phyloP scores from a whole-genome alignment of 257 asterid species.

The Verbascum thapsus region DNA sequence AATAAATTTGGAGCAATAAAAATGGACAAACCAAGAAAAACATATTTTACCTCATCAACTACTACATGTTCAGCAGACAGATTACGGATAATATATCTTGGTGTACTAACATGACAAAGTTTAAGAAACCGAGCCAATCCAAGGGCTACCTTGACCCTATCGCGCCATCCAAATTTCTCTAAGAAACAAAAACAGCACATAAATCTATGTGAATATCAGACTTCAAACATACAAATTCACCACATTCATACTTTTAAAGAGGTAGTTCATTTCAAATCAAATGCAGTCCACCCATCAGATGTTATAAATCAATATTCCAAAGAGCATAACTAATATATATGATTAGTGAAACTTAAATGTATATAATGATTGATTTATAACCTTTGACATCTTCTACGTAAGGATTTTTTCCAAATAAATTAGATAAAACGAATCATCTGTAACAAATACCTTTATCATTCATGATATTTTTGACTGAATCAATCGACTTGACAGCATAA shows the following conservation, averaged over 20 bases:
- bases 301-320: not conserved
- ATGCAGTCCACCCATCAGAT: not conserved
- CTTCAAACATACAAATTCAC: not conserved
- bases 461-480: not conserved
- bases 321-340: no score
- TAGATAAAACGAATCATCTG: no score
- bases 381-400: not conserved
- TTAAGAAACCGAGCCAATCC: not conserved
- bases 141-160: conserved; percentile 11
- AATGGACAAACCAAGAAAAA: not conserved
- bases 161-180: conserved; percentile 8
- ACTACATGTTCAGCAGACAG: not conserved
- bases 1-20: no score
- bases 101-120: not conserved
- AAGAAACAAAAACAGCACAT: not conserved
- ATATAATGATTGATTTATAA: no score
- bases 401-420: no score
- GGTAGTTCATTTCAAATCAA: not conserved
- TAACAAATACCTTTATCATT: not conserved
- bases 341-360: no score
- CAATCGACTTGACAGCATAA: not conserved
- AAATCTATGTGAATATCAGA: not conserved
- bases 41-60: not conserved
- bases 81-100: not conserved
- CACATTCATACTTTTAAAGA: not conserved